These are phyloP conservation scores for Chenopodium berlandieri DNA, from an alignment of 148 eudicot species.

Conservation along the genomic window DNA sequence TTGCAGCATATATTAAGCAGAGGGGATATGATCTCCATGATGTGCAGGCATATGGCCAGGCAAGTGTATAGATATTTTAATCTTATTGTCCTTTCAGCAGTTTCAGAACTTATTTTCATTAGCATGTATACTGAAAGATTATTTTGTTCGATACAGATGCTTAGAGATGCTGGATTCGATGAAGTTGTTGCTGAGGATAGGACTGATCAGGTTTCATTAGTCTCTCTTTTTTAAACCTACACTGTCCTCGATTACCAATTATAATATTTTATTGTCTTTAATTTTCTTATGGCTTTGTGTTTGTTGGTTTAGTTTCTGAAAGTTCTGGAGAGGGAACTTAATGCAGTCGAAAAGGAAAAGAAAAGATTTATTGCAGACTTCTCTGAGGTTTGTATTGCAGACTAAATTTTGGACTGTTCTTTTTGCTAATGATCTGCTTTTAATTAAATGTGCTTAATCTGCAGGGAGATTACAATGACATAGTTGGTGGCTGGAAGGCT, in stretches of 20 bases:
- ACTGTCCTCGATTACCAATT: not conserved
- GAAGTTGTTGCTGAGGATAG: constrained; percentile 92
- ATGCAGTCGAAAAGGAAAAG: constrained; percentile 67
- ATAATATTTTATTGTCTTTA: too few relatives aligned
- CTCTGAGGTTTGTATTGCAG: constrained; percentile 58
- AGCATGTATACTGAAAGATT: not conserved
- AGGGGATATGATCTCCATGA: constrained; percentile 98
- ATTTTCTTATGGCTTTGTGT: not conserved
- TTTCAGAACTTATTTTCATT: too few relatives aligned
- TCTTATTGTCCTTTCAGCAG: not conserved
- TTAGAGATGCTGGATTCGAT: constrained; percentile 80
- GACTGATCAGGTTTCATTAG: constrained; percentile 67
- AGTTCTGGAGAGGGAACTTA: constrained; percentile 69
- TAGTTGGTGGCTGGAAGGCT: constrained; percentile 88
- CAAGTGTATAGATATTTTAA: constrained; percentile 3
- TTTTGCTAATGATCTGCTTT: not conserved
- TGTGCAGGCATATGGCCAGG: constrained; percentile 93
- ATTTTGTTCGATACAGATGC: constrained; percentile 56
- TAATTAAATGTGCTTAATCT: not conserved
- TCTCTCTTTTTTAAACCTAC: not conserved
- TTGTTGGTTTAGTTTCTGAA: constrained; percentile 54
- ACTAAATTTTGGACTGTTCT: too few relatives aligned
- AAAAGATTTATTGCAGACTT: constrained; percentile 71
- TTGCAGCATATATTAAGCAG: constrained; percentile 86
- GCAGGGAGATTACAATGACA: constrained; percentile 56